Percentiles rank a stretch among this genome's conserved stretches.
Evolutionary conservation across 345 rosid species (phyloP).

Genomic region (Carallia pectinifolia): DNA sequence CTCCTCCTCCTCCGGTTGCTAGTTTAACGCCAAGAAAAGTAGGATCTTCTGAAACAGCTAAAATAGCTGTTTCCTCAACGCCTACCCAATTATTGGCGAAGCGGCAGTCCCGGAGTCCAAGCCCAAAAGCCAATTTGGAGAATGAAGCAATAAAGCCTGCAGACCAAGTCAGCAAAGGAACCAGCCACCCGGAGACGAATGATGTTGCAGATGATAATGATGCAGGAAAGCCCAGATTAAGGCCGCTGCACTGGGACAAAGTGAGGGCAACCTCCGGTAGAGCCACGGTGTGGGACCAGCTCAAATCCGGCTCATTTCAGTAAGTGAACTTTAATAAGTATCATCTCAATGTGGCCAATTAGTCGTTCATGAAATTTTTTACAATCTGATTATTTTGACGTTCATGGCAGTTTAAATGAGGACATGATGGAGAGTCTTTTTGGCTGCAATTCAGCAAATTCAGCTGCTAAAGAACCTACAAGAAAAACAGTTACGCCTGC

Average conservation of each 20-base stretch:
- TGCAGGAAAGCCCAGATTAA: conserved; percentile 72
- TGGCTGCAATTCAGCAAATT: conserved; percentile 70
- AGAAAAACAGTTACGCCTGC: conserved; percentile 70
- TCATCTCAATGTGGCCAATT: neutral
- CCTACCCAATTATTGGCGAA: conserved; percentile 30
- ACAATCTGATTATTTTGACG: conserved; percentile 6
- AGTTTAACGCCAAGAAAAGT: conserved; percentile 34
- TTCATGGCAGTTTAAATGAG: conserved; percentile 68
- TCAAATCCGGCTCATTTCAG: conserved; percentile 96
- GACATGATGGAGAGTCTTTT: conserved; percentile 96
- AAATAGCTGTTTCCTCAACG: conserved; percentile 25
- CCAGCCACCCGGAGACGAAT: conserved; percentile 45
- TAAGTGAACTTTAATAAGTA: conserved; percentile 34
- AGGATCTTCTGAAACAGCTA: conserved; percentile 29
- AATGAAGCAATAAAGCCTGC: conserved; percentile 24
- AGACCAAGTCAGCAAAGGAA: conserved; percentile 37
- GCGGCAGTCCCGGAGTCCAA: conserved; percentile 41
- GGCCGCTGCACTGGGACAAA: conserved; percentile 98
- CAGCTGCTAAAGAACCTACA: conserved; percentile 59
- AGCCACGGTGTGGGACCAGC: conserved; percentile 99
- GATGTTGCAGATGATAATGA: conserved; percentile 61
- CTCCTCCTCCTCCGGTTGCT: conserved; percentile 33
- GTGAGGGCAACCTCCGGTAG: conserved; percentile 92
- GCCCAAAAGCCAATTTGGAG: conserved; percentile 36
- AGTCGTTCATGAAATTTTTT: neutral